phyloP scores from a whole-genome alignment of 345 rosid species.

The Kernera saxatilis region DNA sequence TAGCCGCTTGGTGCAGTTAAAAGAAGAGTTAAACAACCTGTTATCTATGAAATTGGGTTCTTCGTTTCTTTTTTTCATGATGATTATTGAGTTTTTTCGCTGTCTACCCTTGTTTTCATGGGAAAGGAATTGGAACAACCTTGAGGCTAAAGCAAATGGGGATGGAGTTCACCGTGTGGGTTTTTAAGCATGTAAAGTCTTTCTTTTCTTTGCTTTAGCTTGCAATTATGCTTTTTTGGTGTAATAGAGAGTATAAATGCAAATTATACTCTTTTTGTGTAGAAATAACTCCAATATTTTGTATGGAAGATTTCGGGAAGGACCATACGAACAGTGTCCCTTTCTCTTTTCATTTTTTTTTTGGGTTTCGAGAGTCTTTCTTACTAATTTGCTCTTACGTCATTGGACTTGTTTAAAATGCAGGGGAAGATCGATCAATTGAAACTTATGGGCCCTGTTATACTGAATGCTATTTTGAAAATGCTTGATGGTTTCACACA shows the following conservation, averaged over 20 bases:
- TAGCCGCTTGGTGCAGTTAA: slow-evolving; percentile 5
- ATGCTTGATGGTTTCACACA: slow-evolving; percentile 72
- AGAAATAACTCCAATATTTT: not conserved
- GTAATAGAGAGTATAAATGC: not conserved
- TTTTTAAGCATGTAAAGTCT: slow-evolving; percentile 83
- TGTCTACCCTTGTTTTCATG: slow-evolving; percentile 18
- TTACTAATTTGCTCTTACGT: slow-evolving; percentile 4
- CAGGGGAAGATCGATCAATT: slow-evolving; percentile 83
- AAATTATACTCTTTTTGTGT: not conserved
- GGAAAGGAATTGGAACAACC: slow-evolving; percentile 73
- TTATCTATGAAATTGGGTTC: not conserved
- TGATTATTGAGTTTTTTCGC: slow-evolving; percentile 4
- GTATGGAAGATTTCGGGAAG: not conserved
- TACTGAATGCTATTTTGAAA: slow-evolving; percentile 73
- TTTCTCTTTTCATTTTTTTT: not conserved
- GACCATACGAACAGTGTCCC: not conserved
- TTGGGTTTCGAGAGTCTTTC: not conserved
- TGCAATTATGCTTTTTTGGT: slow-evolving; percentile 12
- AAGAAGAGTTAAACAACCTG: not conserved
- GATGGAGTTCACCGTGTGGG: slow-evolving; percentile 99
- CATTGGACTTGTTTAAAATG: slow-evolving; percentile 20
- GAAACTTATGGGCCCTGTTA: slow-evolving; percentile 92
- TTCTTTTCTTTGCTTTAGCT: slow-evolving; percentile 10
- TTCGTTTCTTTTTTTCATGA: slow-evolving; percentile 1
- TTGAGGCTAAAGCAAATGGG: slow-evolving; percentile 91